Conservation (phyloP, 192 early-diverging fungal genomes). For the Podila horticola region DNA sequence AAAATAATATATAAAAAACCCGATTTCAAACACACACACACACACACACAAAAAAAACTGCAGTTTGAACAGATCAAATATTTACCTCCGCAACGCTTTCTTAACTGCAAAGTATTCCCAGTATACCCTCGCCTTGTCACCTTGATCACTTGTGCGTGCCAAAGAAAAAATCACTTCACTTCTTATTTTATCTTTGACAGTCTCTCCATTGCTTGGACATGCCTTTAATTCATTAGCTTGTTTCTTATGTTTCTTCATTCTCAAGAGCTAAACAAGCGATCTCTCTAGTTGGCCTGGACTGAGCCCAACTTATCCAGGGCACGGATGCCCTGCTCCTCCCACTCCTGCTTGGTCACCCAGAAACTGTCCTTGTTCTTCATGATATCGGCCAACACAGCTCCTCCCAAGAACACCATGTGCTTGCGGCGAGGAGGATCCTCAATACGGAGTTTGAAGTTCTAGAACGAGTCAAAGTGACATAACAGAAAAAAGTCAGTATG, state of each 20-base stretch:
- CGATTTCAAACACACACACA: too few species aligned
- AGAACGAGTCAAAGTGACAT: background rate
- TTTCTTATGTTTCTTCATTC: background rate
- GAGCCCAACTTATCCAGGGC: conserved; percentile 71
- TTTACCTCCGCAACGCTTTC: too few species aligned
- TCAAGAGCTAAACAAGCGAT: background rate
- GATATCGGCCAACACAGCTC: conserved; percentile 94
- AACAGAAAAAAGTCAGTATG: background rate
- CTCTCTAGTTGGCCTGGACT: conserved; percentile 15
- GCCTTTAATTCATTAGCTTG: background rate
- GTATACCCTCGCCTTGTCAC: too few species aligned
- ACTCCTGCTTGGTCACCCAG: conserved; percentile 96
- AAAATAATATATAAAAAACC: too few species aligned
- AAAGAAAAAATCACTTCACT: too few species aligned
- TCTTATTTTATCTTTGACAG: too few species aligned
- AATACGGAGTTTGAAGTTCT: conserved; percentile 98
- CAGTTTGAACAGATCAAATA: too few species aligned
- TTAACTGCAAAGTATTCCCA: too few species aligned
- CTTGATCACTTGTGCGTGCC: too few species aligned
- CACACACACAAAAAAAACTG: too few species aligned
- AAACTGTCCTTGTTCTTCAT: conserved; percentile 90
- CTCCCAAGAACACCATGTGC: conserved; percentile 99
- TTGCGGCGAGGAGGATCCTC: conserved; percentile 98
- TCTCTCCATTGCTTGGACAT: background rate
- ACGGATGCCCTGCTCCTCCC: conserved; percentile 87